Conservation (phyloP, 1,284 basidiomycete species). For the Marasmius sp. region DNA sequence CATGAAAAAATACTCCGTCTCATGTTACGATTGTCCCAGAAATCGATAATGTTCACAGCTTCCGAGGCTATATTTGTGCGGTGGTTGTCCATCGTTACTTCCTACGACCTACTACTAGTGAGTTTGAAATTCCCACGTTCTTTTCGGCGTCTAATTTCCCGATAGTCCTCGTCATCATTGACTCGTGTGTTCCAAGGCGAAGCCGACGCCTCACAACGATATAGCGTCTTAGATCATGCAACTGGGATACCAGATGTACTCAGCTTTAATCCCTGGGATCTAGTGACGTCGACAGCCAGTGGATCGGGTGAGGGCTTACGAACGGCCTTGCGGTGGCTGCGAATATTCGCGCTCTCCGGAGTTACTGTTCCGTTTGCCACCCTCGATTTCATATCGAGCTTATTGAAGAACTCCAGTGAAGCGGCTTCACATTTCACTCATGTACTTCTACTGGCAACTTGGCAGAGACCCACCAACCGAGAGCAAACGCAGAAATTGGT, state of each 20-base stretch:
- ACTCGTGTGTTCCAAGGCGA: slow-evolving; percentile 60
- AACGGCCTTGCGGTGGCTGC: slow-evolving; percentile 62
- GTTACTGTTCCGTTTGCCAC: slow-evolving; percentile 60
- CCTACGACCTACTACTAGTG: slow-evolving; percentile 37
- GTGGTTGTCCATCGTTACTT: slow-evolving; percentile 58
- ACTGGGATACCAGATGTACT: slow-evolving; percentile 25
- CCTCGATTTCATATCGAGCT: slow-evolving; percentile 45
- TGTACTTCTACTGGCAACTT: slow-evolving; percentile 48
- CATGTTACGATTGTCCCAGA: slow-evolving; percentile 55
- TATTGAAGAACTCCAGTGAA: slow-evolving; percentile 38
- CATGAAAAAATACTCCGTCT: slow-evolving; percentile 46
- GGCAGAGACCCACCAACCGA: slow-evolving; percentile 55
- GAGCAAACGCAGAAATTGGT: slow-evolving; percentile 55
- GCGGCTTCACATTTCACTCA: slow-evolving; percentile 51
- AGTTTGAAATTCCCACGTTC: slow-evolving; percentile 10
- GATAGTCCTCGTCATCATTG: slow-evolving; percentile 53
- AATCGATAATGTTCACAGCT: slow-evolving; percentile 55
- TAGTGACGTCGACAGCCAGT: slow-evolving; percentile 46
- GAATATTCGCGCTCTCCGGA: slow-evolving; percentile 64
- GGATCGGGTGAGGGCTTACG: slow-evolving; percentile 45
- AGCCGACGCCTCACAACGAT: slow-evolving; percentile 37
- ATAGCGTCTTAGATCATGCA: slow-evolving; percentile 35
- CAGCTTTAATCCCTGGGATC: slow-evolving; percentile 55
- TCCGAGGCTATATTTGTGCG: slow-evolving; percentile 63
- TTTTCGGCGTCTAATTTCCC: background rate